phyloP scores from a whole-genome alignment of 805 yeast species.

The Priceomyces melissophilus region DNA sequence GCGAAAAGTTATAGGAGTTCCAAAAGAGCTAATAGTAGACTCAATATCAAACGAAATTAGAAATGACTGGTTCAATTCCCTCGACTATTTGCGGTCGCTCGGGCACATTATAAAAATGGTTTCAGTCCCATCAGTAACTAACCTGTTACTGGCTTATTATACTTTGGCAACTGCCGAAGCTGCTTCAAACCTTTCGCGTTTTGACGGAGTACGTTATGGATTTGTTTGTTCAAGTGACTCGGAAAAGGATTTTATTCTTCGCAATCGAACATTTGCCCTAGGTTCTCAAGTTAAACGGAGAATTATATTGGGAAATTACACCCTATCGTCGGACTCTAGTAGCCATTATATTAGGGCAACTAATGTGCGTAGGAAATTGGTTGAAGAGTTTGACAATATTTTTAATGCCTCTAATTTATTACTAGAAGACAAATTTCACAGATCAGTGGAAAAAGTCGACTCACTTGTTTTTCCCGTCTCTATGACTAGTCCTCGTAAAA shows the following conservation, averaged over 20 bases:
- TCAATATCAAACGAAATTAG: conserved; percentile 50
- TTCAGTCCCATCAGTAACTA: conserved; percentile 65
- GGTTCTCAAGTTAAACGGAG: conserved; percentile 84
- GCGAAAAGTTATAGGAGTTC: conserved; percentile 62
- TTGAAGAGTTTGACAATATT: conserved; percentile 60
- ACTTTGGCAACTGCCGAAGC: conserved; percentile 93
- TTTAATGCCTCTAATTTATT: conserved; percentile 52
- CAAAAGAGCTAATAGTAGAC: conserved; percentile 59
- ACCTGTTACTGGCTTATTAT: conserved; percentile 76
- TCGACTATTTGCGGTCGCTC: conserved; percentile 39
- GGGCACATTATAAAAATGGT: conserved; percentile 61
- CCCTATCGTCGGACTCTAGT: conserved; percentile 69
- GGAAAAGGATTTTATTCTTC: conserved; percentile 16
- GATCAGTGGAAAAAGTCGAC: conserved; percentile 47
- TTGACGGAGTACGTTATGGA: conserved; percentile 89
- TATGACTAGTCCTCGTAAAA: conserved; percentile 49
- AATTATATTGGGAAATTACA: conserved; percentile 81
- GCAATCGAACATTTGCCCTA: conserved; percentile 63
- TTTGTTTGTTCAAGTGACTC: conserved; percentile 12
- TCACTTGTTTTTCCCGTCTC: conserved; percentile 74
- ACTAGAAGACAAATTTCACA: conserved; percentile 4
- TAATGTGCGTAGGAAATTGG: conserved; percentile 55
- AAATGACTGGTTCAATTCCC: conserved; percentile 43
- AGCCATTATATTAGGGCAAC: conserved; percentile 80
- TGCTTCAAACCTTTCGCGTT: conserved; percentile 83